phyloP scores from a whole-genome alignment of 2,329 filamentous ascomycete genomes.

The Paramyrothecium roridum region DNA sequence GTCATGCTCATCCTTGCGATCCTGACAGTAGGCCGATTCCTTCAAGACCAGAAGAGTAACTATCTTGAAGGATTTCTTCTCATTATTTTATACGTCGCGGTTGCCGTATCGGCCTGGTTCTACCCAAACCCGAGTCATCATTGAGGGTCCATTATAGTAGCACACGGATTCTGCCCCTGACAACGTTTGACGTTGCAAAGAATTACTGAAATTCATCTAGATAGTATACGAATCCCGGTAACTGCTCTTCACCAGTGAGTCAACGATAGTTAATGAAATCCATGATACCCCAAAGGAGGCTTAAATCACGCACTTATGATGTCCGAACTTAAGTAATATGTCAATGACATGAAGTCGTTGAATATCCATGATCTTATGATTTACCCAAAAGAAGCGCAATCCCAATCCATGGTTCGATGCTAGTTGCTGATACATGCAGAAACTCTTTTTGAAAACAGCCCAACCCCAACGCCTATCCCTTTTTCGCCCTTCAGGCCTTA shows the following conservation, averaged over 20 bases:
- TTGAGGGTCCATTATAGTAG: too few relatives aligned
- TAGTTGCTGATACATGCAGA: neutral
- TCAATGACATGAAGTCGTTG: too few relatives aligned
- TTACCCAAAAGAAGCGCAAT: conserved; percentile 44
- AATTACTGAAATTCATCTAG: too few relatives aligned
- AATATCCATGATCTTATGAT: conserved; percentile 25
- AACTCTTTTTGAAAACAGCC: neutral
- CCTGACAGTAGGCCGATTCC: conserved; percentile 81
- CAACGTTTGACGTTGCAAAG: too few relatives aligned
- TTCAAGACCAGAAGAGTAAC: conserved; percentile 85
- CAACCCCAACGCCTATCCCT: neutral
- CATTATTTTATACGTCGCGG: conserved; percentile 62
- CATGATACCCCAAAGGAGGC: too few relatives aligned
- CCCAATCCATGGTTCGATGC: too few relatives aligned
- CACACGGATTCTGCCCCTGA: too few relatives aligned
- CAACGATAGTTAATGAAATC: too few relatives aligned
- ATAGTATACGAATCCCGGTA: too few relatives aligned
- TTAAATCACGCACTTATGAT: too few relatives aligned
- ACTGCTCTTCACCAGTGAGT: too few relatives aligned
- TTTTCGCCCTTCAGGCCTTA: conserved; percentile 3
- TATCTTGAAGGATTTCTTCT: conserved; percentile 85
- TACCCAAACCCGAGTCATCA: conserved; percentile 41
- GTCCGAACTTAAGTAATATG: too few relatives aligned
- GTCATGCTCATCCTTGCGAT: conserved; percentile 79
- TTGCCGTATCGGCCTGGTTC: conserved; percentile 56